Evolutionary conservation across 257 asterid species (phyloP), one percentile per base, ranked within the genome.

Genomic region (Capsicum rhomboideum): DNA sequence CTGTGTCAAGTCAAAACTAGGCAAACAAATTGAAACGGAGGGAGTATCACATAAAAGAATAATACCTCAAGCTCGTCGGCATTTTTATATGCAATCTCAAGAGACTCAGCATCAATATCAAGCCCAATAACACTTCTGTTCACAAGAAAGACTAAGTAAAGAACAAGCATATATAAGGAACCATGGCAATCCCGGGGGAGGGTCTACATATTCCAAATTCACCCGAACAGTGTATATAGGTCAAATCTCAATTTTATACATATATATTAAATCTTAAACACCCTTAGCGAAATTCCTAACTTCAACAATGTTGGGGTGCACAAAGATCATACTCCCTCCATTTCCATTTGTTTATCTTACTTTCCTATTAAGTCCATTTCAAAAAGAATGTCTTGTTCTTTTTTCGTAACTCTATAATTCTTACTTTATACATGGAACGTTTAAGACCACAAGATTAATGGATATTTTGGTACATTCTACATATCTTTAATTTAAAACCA

Each of bases 41-140:
- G 6, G 40, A 34, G 2, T 34, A 66, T 16, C 74, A 66, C 44
- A 66, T 7, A 66, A 66, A 29, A 1, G 13, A 29, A 66, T 29
- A 66, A 29, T 66, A 95, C 99, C 91, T 96, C 98, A 29, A 96
- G 92, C 56, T 93, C 97, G 21, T 92, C 93, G 8, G 98, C 98
- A 85, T 95, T 97, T 56, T 89, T 88, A 54, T 90, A 85, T 18
- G 98, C 99, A 88, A 95, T 97, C 88, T 97, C 96, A 78, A 97
- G 96, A 75, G 98, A 93, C 53, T 93, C 97, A 1, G 90, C 80
- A 80, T 97, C 99, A 81, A 97, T 86, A 79, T 97, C 99, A 53
- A 92, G 86, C 85, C 99, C 99, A 63, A 89, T 79, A 67, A 94
- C 93, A 84, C 92, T 95, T 82, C 97, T 94, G 90, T 40, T 58